These are phyloP conservation scores for Lactarius vividus DNA, from an alignment of 768 basidiomycete species.

Conservation along the genomic window DNA sequence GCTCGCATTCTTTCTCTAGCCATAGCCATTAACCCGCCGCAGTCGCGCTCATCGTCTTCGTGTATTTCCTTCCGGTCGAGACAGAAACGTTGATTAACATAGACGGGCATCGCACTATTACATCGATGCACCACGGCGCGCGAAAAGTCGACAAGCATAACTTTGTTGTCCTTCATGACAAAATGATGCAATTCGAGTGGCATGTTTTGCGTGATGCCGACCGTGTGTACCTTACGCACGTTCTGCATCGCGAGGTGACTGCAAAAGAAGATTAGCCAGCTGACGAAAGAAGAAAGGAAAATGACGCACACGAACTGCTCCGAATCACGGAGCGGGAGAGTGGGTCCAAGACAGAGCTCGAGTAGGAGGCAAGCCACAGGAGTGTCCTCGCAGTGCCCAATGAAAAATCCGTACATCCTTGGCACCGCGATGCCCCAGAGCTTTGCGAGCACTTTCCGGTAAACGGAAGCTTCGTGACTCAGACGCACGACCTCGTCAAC, in stretches of 20 bases:
- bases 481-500: conserved; percentile 22
- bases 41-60: conserved; percentile 2
- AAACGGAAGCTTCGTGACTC: conserved; percentile 22
- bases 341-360: conserved; percentile 14
- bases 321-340: background rate
- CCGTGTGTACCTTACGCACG: conserved; percentile 18
- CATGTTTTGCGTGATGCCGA: conserved; percentile 19
- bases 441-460: conserved; percentile 14
- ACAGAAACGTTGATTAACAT: conserved; percentile 15
- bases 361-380: conserved; percentile 20
- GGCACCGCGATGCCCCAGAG: conserved; percentile 23
- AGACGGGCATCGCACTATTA: conserved; percentile 18
- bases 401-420: conserved; percentile 22
- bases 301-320: conserved; percentile 16
- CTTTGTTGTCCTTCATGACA: conserved; percentile 22
- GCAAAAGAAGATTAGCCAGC: background rate
- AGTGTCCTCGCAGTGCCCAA: conserved; percentile 5
- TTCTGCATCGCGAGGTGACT: conserved; percentile 20
- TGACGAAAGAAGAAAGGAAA: background rate
- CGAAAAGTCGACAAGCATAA: conserved; percentile 21
- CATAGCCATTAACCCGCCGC: conserved; percentile 5
- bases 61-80: background rate
- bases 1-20: conserved; percentile 10
- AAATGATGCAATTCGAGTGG: conserved; percentile 20
- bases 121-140: conserved; percentile 19